Conservation (phyloP, 1,284 basidiomycete genomes). For the Ceraceosorus guamensis region DNA sequence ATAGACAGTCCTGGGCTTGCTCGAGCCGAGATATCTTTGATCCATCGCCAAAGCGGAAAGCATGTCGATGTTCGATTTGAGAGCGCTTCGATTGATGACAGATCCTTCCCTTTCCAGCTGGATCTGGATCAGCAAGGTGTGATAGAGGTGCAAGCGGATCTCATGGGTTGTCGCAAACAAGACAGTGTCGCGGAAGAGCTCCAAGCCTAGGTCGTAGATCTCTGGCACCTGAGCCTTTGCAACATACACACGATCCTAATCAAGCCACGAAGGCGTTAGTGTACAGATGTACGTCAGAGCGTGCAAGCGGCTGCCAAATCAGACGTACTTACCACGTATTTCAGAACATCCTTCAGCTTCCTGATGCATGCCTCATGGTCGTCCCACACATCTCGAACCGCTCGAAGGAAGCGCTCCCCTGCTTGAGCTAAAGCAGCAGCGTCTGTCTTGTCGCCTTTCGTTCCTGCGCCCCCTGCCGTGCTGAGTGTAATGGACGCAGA, state of each 20-base stretch:
- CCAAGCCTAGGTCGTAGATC: constrained; percentile 74
- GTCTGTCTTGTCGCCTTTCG: constrained; percentile 34
- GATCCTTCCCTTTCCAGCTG: constrained; percentile 86
- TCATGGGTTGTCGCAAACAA: constrained; percentile 57
- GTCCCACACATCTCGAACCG: constrained; percentile 80
- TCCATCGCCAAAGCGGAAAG: constrained; percentile 59
- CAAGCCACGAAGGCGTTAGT: constrained; percentile 31
- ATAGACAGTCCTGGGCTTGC: constrained; percentile 62
- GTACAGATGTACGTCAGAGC: constrained; percentile 2
- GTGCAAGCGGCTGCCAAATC: background rate
- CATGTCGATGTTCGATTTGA: constrained; percentile 80
- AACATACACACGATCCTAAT: constrained; percentile 43
- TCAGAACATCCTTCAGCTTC: constrained; percentile 80
- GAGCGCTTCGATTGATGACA: constrained; percentile 79
- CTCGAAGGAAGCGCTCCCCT: constrained; percentile 75
- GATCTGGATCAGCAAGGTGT: constrained; percentile 76
- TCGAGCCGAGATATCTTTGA: constrained; percentile 1
- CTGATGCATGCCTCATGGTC: constrained; percentile 85
- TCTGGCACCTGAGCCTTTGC: constrained; percentile 46
- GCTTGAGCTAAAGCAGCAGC: constrained; percentile 53
- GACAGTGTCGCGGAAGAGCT: constrained; percentile 78
- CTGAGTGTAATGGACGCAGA: too few species aligned
- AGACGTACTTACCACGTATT: constrained; percentile 78
- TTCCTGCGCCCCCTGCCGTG: background rate
- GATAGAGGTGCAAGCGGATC: constrained; percentile 73